These are phyloP conservation scores for Fimicolochytrium jonesii DNA, from an alignment of 192 early-diverging fungal species.

Conservation along the genomic window DNA sequence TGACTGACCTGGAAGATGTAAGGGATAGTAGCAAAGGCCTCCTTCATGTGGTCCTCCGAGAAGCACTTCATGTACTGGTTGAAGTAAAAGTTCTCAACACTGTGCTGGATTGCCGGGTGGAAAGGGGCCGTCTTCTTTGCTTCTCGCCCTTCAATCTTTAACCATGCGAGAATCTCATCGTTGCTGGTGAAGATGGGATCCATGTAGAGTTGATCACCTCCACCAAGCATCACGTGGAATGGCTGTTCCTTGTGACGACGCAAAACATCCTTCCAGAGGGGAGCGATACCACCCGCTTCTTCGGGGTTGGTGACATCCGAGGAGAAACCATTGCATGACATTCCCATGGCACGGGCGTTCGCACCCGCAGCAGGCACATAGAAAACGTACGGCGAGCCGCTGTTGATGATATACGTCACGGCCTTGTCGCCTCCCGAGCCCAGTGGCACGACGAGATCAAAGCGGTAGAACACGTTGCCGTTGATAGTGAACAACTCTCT, in stretches of 20 bases:
- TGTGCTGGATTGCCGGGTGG: slow-evolving; percentile 49
- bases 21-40: slow-evolving; percentile 70
- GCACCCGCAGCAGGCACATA: slow-evolving; percentile 8
- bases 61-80: slow-evolving; percentile 64
- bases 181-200: slow-evolving; percentile 22
- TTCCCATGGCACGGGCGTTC: slow-evolving; percentile 2
- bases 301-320: slow-evolving; percentile 11
- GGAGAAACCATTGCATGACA: slow-evolving; percentile 25
- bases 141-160: slow-evolving; percentile 33
- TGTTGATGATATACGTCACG: slow-evolving; percentile 9
- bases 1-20: too few species aligned
- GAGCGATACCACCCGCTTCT: slow-evolving; percentile 10
- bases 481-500: background rate
- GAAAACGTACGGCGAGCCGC: background rate
- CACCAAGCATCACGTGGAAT: slow-evolving; percentile 26
- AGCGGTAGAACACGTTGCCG: slow-evolving; percentile 11
- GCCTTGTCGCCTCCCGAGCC: slow-evolving; percentile 1
- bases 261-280: slow-evolving; percentile 27
- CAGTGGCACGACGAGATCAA: slow-evolving; percentile 2
- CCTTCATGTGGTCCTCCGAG: slow-evolving; percentile 39
- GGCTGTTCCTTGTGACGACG: slow-evolving; percentile 5
- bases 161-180: slow-evolving; percentile 25
- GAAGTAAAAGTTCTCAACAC: slow-evolving; percentile 66
- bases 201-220: slow-evolving; percentile 40
- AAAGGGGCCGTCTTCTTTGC: slow-evolving; percentile 48